Evolutionary conservation across 139 green algal genomes (phyloP).

Genomic region (Chlamydomonas sphaeroides): DNA sequence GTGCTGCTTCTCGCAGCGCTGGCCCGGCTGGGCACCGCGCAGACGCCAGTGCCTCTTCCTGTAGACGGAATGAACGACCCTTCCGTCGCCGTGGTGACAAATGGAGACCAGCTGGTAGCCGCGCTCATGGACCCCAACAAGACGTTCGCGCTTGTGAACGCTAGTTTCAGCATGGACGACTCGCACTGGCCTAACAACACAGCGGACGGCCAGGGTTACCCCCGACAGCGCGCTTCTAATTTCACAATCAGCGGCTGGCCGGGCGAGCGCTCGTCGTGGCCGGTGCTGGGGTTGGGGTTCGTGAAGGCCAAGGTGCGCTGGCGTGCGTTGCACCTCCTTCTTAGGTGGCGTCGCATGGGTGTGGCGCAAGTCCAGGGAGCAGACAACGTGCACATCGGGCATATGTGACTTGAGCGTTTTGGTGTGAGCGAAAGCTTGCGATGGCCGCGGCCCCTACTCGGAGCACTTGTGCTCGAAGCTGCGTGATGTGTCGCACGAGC

Average conservation of each 20-base stretch:
- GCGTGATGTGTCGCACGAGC: not conserved
- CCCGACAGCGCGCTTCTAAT: not conserved
- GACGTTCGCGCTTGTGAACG: not conserved
- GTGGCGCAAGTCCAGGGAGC: not conserved
- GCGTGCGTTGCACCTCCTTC: too few relatives aligned
- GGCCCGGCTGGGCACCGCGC: too few relatives aligned
- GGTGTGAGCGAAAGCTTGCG: too few relatives aligned
- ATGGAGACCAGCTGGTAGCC: not conserved
- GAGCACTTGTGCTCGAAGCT: not conserved
- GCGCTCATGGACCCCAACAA: not conserved
- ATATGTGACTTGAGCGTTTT: too few relatives aligned
- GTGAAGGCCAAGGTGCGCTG: constrained; percentile 7
- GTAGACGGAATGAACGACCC: too few relatives aligned
- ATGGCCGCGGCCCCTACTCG: too few relatives aligned
- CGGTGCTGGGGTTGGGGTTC: not conserved
- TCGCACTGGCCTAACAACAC: too few relatives aligned
- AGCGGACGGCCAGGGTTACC: not conserved
- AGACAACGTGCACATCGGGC: too few relatives aligned
- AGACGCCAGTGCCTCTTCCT: too few relatives aligned
- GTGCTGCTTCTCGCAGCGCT: too few relatives aligned
- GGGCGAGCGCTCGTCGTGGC: not conserved
- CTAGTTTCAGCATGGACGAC: not conserved
- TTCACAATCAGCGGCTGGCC: not conserved
- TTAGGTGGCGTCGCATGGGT: not conserved
- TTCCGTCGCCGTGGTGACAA: too few relatives aligned